phyloP scores from a whole-genome alignment of 108 stramenopile genomes.

The Cyclostephanos tholiformis region DNA sequence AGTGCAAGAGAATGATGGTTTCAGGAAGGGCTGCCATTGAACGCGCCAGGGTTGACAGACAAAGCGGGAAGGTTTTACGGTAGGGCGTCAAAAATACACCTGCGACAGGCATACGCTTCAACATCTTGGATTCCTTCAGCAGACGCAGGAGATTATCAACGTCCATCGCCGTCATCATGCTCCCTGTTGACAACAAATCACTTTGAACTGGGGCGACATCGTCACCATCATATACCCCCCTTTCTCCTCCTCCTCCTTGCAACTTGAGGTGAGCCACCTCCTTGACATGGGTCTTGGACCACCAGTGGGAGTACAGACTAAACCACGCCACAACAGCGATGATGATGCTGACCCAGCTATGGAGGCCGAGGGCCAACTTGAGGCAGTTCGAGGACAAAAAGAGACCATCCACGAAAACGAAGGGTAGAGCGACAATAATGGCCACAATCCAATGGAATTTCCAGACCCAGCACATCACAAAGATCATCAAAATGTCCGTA shows the following conservation, averaged over 20 bases:
- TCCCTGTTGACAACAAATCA: not conserved
- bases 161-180: not conserved
- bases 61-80: not conserved
- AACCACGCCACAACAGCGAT: constrained; percentile 9
- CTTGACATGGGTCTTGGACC: not conserved
- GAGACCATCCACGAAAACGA: constrained; percentile 8
- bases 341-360: constrained; percentile 1
- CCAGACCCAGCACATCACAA: constrained; percentile 9
- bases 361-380: not conserved
- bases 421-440: not conserved
- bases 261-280: not conserved
- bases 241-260: not conserved
- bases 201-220: not conserved
- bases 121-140: constrained; percentile 4
- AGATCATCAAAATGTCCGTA: constrained; percentile 2
- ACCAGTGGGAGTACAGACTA: constrained; percentile 5
- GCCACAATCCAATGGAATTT: constrained; percentile 12
- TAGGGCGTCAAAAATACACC: constrained; percentile 1
- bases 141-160: constrained; percentile 10
- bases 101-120: constrained; percentile 4
- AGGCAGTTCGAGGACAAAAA: not conserved
- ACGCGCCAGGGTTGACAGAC: constrained; percentile 2
- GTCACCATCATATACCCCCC: not conserved
- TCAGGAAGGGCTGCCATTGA: constrained; percentile 8
- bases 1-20: constrained; percentile 7